These are phyloP conservation scores for Cunninghamia lanceolata DNA, from an alignment of 75 land plant genomes.

Conservation along the genomic window DNA sequence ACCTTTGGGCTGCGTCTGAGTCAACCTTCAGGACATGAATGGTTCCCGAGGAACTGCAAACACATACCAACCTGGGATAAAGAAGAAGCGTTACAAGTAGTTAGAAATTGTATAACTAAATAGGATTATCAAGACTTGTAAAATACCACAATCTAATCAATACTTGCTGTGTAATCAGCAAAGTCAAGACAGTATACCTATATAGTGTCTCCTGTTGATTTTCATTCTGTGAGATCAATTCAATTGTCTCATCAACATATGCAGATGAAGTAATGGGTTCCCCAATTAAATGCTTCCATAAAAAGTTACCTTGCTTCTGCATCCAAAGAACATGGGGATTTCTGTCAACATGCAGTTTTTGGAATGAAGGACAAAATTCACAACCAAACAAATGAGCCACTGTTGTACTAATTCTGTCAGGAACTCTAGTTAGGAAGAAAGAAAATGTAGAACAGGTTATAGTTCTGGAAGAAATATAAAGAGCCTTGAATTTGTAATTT, in stretches of 20 bases:
- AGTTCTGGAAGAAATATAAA: neutral
- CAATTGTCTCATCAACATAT: constrained; percentile 61
- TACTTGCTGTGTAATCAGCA: neutral
- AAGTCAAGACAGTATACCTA: constrained; percentile 10
- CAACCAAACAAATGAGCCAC: neutral
- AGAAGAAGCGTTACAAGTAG: neutral
- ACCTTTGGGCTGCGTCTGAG: neutral
- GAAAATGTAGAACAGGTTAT: neutral
- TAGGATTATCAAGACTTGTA: neutral
- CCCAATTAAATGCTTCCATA: constrained; percentile 65
- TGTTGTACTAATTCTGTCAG: neutral
- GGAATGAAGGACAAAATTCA: neutral
- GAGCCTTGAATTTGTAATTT: neutral
- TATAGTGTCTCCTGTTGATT: constrained; percentile 12
- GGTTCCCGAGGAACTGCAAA: constrained; percentile 60
- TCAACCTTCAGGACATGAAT: constrained; percentile 43
- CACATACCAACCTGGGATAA: constrained; percentile 53
- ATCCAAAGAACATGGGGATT: constrained; percentile 6
- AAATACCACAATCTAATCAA: neutral
- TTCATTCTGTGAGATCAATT: constrained; percentile 29
- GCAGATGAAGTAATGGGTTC: constrained; percentile 79
- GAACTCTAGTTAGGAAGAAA: neutral
- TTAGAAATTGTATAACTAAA: neutral
- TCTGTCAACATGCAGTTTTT: neutral
- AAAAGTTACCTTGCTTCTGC: constrained; percentile 47